Evolutionary conservation across 257 asterid genomes (phyloP).

Genomic region (Coffea canephora): DNA sequence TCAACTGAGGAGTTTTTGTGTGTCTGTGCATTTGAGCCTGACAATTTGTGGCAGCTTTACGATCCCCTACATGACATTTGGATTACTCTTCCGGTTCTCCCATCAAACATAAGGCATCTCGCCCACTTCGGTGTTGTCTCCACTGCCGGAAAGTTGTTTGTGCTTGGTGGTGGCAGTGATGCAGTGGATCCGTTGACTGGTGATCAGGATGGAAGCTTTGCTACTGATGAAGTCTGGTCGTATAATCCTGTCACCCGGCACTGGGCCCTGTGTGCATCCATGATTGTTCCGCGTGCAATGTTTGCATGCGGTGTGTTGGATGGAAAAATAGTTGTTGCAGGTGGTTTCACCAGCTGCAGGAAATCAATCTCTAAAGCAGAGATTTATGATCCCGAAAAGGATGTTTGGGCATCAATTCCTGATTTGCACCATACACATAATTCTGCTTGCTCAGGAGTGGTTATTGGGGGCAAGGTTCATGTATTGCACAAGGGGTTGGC

Average conservation of each 20-base stretch:
- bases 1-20: constrained; percentile 80
- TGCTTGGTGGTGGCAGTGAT: constrained; percentile 94
- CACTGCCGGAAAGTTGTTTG: constrained; percentile 79
- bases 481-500: constrained; percentile 92
- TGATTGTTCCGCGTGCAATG: constrained; percentile 96
- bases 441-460: constrained; percentile 84
- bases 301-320: constrained; percentile 90
- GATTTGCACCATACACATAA: constrained; percentile 85
- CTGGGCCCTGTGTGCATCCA: constrained; percentile 71
- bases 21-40: constrained; percentile 86
- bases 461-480: constrained; percentile 73
- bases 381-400: constrained; percentile 82
- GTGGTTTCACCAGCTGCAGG: constrained; percentile 87
- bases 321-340: constrained; percentile 89
- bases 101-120: constrained; percentile 81
- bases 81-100: constrained; percentile 87
- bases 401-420: constrained; percentile 78
- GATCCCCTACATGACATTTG: constrained; percentile 79
- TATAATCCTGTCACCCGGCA: constrained; percentile 61
- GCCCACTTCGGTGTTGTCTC: constrained; percentile 94
- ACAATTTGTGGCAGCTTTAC: constrained; percentile 93
- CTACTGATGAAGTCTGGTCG: constrained; percentile 93
- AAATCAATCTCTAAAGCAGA: constrained; percentile 92
- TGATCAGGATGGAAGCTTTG: constrained; percentile 95
- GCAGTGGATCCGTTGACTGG: constrained; percentile 94